These are phyloP conservation scores for Mariannaea elegans DNA, from an alignment of 2,329 filamentous ascomycete genomes.

Conservation along the genomic window DNA sequence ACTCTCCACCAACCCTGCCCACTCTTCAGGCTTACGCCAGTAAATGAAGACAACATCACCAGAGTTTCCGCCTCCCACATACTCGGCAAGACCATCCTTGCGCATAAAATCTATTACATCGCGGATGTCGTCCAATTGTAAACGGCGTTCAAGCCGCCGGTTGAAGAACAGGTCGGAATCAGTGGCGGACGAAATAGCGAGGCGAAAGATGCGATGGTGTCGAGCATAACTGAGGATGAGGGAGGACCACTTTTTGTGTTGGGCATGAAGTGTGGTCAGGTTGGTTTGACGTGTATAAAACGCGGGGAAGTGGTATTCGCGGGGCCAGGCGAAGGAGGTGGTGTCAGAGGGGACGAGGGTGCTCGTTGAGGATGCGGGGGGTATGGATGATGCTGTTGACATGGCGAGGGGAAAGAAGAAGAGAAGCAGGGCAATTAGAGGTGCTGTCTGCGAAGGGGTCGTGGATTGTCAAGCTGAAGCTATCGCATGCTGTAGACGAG, in stretches of 20 bases:
- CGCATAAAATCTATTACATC: conserved; percentile 69
- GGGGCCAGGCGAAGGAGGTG: conserved; percentile 63
- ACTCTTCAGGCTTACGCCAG: conserved; percentile 90
- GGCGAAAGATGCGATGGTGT: conserved; percentile 78
- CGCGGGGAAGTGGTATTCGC: conserved; percentile 79
- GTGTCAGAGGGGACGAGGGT: conserved; percentile 22
- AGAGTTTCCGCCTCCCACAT: conserved; percentile 54
- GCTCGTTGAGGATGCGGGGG: not conserved
- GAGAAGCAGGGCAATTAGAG: not conserved
- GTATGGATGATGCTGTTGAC: conserved; percentile 6
- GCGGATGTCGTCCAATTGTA: conserved; percentile 60
- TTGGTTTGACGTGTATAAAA: conserved; percentile 88
- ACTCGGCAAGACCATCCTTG: conserved; percentile 71
- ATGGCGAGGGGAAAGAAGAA: not conserved
- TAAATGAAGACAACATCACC: conserved; percentile 74
- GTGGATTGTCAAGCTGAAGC: not conserved
- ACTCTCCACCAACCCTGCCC: conserved; percentile 79
- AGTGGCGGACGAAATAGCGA: conserved; percentile 70
- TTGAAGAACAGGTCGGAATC: conserved; percentile 67
- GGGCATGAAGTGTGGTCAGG: conserved; percentile 75
- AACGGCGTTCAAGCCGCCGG: conserved; percentile 59
- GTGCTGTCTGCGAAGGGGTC: not conserved
- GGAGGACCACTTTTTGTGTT: conserved; percentile 85
- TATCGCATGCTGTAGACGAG: not conserved
- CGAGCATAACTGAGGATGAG: conserved; percentile 87